A percentile compares a stretch with the other conserved stretches of the same genome.
Evolutionary conservation across 202 grass and related monocot species (phyloP).

Genomic region (Zizania palustris): DNA sequence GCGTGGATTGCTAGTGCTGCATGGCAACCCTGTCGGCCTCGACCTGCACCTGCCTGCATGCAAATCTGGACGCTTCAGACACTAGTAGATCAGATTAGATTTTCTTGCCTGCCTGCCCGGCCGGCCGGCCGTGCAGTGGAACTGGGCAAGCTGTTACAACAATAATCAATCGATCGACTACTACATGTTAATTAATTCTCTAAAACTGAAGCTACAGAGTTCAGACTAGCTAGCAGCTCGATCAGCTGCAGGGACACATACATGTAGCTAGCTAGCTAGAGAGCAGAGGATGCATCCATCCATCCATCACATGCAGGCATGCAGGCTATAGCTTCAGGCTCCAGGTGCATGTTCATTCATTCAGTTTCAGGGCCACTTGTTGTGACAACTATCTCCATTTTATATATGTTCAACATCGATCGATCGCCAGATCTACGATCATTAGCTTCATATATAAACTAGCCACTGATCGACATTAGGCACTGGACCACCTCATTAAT

Average conservation of each 20-base stretch:
- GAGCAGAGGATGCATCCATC: neutral
- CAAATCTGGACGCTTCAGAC: neutral
- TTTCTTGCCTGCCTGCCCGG: neutral
- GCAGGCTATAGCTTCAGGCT: neutral
- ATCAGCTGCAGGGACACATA: no score
- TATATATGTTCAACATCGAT: no score
- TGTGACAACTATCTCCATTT: no score
- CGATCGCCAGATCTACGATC: neutral
- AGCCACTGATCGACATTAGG: neutral
- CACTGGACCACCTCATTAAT: neutral
- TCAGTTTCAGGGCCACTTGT: neutral
- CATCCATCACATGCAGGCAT: neutral
- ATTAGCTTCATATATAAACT: neutral
- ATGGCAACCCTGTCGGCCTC: neutral
- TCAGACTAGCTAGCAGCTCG: neutral
- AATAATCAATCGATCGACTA: neutral
- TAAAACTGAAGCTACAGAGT: neutral
- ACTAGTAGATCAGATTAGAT: neutral
- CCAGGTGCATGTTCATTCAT: neutral
- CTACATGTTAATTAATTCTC: neutral
- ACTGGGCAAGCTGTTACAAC: neutral
- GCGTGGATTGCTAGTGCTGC: neutral
- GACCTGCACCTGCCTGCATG: neutral
- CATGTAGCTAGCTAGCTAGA: no score
- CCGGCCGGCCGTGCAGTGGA: neutral